Base-by-base conservation (phyloP, 1,139 yeast species). In the Lipomyces yarrowii region DNA sequence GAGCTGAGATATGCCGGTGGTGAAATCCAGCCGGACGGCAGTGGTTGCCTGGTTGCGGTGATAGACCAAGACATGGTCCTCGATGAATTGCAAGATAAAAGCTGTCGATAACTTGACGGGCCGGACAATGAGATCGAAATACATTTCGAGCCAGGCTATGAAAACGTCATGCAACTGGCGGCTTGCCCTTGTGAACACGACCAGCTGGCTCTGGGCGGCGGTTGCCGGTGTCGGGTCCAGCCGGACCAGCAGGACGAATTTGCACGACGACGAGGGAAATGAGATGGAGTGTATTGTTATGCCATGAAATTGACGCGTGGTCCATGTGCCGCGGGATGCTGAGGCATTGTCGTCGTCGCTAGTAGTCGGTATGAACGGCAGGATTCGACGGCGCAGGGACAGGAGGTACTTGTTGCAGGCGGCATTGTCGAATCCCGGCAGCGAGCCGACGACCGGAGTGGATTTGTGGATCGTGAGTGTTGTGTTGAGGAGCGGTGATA, bases 91-190 rank as follows among this genome's bases (percentile, higher is more conserved):
- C 18, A 56, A 52, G 26, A 64, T 7, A 18, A 60, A 30, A 3
- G 30, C 32, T 5, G 64, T 18, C 0, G 57, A 46, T 15, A 65
- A 33, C 8, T 15, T 37, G 15, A 64, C 51, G n/a, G 57, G 58
- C 3, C 61, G 60, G 26, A 63, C 57, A 1, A 42, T 32, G 6
- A 57, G 42, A 21, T 65, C 68, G 37, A 60, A 65, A 32, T 46
- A 59, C 37, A 54, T 33, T 32, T 65, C 67, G 15, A 65, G n/a
- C 68, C 68, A 65, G 7, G 23, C 39, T 18, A 32, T 13, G 42
- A 65, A 63, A 8, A 51, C 63, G 32, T 18, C 21, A 7, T 33
- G 54, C 7, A 65, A 18, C 42, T 63, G 67, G 39, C 39, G 33
- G 7, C 64, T 51, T 10, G 68, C 39, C 7, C 65, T 53, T 1